Conservation (phyloP, 306 rosid species). For the Lagenaria siceraria region DNA sequence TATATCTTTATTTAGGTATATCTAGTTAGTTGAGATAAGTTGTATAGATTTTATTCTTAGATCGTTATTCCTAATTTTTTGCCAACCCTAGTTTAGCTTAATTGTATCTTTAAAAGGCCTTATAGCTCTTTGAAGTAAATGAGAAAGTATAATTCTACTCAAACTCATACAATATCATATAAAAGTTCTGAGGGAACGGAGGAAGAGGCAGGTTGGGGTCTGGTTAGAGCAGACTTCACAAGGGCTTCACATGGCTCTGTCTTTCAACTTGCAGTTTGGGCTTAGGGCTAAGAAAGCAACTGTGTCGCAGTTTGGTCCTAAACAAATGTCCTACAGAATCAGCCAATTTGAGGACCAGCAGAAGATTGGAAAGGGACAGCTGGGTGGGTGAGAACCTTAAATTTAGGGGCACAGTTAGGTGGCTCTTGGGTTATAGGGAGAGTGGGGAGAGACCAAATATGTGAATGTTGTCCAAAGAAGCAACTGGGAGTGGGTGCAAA, state of each 20-base stretch:
- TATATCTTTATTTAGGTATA: no score
- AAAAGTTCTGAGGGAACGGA: not conserved
- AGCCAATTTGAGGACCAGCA: not conserved
- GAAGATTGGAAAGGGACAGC: not conserved
- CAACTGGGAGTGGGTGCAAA: not conserved
- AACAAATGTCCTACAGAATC: constrained; percentile 6
- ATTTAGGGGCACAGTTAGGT: not conserved
- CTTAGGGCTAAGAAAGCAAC: not conserved
- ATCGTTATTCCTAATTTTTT: no score
- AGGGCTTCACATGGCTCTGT: constrained; percentile 12
- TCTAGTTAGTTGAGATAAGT: no score
- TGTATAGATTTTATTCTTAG: no score
- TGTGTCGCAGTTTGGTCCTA: not conserved
- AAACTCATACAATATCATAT: not conserved
- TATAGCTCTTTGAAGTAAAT: no score
- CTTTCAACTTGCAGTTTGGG: not conserved
- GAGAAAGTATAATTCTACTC: no score
- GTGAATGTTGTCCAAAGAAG: constrained; percentile 7
- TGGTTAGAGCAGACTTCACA: not conserved
- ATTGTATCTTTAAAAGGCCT: no score
- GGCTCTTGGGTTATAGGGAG: constrained; percentile 4
- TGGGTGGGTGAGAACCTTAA: not conserved
- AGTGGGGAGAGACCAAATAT: not conserved
- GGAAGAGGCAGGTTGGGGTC: not conserved
- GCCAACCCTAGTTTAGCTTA: no score